Conservation (phyloP, 73 alveolate species). For the Breviolum minutum region DNA sequence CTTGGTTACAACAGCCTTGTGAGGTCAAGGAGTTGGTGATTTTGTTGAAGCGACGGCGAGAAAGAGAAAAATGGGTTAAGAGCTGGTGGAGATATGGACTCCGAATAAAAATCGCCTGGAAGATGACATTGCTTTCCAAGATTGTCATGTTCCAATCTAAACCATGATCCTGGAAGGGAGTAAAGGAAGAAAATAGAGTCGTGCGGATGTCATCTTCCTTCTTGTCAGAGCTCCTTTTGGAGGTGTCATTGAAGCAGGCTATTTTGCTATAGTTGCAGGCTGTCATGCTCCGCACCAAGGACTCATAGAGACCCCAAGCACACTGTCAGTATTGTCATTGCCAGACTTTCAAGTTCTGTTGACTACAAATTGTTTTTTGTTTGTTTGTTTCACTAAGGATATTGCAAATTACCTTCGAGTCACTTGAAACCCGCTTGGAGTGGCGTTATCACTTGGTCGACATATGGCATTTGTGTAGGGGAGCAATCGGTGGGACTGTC, state of each 20-base stretch:
- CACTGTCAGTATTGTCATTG: too few relatives aligned
- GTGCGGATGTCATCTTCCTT: too few relatives aligned
- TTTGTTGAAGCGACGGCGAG: not conserved
- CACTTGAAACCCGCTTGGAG: conserved; percentile 6
- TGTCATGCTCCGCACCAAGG: too few relatives aligned
- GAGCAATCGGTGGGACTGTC: conserved; percentile 63
- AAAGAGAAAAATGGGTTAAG: not conserved
- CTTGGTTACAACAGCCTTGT: too few relatives aligned
- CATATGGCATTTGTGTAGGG: conserved; percentile 59
- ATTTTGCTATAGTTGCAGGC: too few relatives aligned
- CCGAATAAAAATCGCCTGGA: not conserved
- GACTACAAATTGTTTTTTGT: not conserved
- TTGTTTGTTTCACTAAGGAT: not conserved
- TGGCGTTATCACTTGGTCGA: conserved; percentile 30
- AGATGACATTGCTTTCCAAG: not conserved
- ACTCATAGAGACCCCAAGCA: not conserved
- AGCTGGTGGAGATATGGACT: too few relatives aligned
- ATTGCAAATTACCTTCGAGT: conserved; percentile 40
- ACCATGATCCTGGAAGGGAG: too few relatives aligned
- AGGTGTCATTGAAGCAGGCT: too few relatives aligned
- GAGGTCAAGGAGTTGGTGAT: not conserved
- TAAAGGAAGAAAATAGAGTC: too few relatives aligned
- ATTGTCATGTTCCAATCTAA: too few relatives aligned
- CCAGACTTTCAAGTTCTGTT: not conserved
- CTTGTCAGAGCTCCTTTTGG: too few relatives aligned